A percentile compares a stretch with the other conserved stretches of the same genome.
These are phyloP conservation scores for Xylaria longipes DNA, from an alignment of 495 filamentous ascomycete species.

Conservation along the genomic window DNA sequence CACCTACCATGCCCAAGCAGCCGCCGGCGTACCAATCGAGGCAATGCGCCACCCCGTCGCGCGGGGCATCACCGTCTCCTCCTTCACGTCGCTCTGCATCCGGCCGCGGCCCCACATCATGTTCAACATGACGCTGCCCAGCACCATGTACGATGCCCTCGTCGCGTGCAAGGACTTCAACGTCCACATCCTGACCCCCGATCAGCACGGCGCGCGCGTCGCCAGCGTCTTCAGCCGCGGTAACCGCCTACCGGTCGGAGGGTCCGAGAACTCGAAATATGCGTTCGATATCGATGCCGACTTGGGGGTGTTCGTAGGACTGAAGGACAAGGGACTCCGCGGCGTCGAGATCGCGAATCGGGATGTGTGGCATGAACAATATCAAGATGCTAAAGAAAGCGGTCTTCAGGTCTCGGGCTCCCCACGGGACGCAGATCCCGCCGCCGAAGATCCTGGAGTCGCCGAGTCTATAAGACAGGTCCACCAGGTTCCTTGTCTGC, in stretches of 20 bases:
- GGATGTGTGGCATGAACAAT: constrained; percentile 21
- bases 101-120: constrained; percentile 70
- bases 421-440: background rate
- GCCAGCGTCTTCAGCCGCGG: constrained; percentile 50
- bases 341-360: constrained; percentile 21
- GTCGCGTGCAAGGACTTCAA: constrained; percentile 49
- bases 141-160: constrained; percentile 72
- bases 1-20: constrained; percentile 23
- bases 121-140: constrained; percentile 80
- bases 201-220: constrained; percentile 47
- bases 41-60: constrained; percentile 34
- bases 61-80: constrained; percentile 80
- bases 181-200: constrained; percentile 55
- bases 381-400: constrained; percentile 18
- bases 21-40: constrained; percentile 37
- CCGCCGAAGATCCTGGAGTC: background rate
- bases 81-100: constrained; percentile 78
- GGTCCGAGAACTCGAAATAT: background rate
- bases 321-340: constrained; percentile 1
- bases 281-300: constrained; percentile 22
- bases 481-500: constrained; percentile 18
- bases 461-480: background rate
- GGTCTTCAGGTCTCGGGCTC: background rate
- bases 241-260: constrained; percentile 15
- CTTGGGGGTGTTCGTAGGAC: constrained; percentile 17